Conservation (phyloP, 352 stramenopile species). For the Phytophthora podocarpi region DNA sequence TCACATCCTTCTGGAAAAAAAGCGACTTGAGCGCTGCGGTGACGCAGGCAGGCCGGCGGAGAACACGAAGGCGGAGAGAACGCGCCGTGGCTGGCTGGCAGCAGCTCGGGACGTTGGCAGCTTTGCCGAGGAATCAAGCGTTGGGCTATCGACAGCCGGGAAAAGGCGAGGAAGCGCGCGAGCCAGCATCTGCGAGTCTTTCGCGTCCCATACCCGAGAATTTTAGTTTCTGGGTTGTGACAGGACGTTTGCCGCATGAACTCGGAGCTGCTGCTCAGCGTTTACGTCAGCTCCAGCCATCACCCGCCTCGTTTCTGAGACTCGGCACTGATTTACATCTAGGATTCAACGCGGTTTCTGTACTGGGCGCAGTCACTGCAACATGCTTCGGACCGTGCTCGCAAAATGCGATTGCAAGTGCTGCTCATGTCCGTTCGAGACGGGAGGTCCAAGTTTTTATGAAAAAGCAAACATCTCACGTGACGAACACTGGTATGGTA, state of each 20-base stretch:
- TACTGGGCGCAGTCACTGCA: neutral
- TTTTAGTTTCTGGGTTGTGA: constrained; percentile 22
- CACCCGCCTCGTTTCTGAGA: constrained; percentile 29
- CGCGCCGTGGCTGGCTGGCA: constrained; percentile 20
- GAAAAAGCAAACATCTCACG: constrained; percentile 4
- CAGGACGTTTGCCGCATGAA: neutral
- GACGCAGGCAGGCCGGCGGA: constrained; percentile 23
- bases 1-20: constrained; percentile 35
- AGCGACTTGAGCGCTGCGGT: constrained; percentile 14
- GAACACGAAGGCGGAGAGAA: constrained; percentile 25
- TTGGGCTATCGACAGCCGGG: constrained; percentile 2
- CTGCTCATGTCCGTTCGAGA: constrained; percentile 17
- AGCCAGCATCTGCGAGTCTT: constrained; percentile 10
- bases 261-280: constrained; percentile 13
- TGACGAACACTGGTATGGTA: constrained; percentile 34
- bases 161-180: constrained; percentile 23
- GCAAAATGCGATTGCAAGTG: constrained; percentile 2
- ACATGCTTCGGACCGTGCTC: neutral
- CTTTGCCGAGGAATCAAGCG: constrained; percentile 18
- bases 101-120: neutral
- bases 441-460: constrained; percentile 3
- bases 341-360: constrained; percentile 8
- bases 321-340: constrained; percentile 32
- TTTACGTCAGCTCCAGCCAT: constrained; percentile 39
- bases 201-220: constrained; percentile 19